Percentiles rank a stretch among this genome's conserved stretches.
These are phyloP conservation scores for Kodamaea fungicola DNA, from an alignment of 1,139 yeast genomes.

Conservation along the genomic window DNA sequence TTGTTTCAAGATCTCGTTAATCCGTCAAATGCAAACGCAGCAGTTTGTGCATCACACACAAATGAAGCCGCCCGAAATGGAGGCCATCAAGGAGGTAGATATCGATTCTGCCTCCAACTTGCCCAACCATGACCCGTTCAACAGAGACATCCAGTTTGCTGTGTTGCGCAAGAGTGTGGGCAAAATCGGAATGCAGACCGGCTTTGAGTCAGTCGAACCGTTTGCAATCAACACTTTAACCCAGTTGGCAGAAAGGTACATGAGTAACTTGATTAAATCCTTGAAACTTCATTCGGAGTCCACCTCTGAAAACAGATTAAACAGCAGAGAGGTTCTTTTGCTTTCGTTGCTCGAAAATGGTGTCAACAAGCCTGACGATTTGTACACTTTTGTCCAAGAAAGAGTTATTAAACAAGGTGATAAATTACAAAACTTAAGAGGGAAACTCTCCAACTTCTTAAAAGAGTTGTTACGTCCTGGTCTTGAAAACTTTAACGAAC, in stretches of 20 bases:
- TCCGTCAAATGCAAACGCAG: constrained; percentile 88
- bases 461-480: constrained; percentile 84
- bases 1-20: constrained; percentile 84
- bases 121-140: constrained; percentile 59
- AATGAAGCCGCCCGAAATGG: constrained; percentile 66
- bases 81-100: constrained; percentile 62
- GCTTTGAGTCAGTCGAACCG: constrained; percentile 82
- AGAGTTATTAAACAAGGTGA: constrained; percentile 65
- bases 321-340: constrained; percentile 48
- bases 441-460: constrained; percentile 67
- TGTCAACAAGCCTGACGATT: constrained; percentile 70
- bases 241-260: constrained; percentile 77
- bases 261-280: constrained; percentile 71
- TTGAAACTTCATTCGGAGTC: constrained; percentile 70
- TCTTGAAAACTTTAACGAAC: constrained; percentile 68
- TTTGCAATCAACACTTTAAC: constrained; percentile 77
- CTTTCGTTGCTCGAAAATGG: constrained; percentile 81
- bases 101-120: constrained; percentile 76
- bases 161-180: constrained; percentile 69
- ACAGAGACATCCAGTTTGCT: constrained; percentile 57
- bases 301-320: constrained; percentile 44
- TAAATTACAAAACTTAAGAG: constrained; percentile 66
- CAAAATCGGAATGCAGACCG: constrained; percentile 86
- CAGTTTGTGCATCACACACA: constrained; percentile 73
- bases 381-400: constrained; percentile 73